Evolutionary conservation across 129 eudicot species (phyloP).

Genomic region (Lonicera japonica): DNA sequence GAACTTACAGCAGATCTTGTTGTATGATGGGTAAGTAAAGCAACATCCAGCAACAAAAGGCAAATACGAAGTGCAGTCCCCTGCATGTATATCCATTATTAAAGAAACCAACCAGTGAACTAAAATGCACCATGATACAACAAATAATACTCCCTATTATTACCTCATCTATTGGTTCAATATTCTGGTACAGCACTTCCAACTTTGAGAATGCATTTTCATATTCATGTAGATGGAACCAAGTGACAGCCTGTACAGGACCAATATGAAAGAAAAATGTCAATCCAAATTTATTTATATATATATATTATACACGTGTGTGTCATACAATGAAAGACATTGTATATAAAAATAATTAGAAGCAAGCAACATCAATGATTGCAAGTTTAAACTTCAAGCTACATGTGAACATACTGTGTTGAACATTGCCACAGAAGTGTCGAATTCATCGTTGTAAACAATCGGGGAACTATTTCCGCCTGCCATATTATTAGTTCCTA

Average conservation of each 20-base stretch:
- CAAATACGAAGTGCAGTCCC: constrained; percentile 75
- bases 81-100: constrained; percentile 32
- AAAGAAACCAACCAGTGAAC: background rate
- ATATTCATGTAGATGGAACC: constrained; percentile 74
- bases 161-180: constrained; percentile 92
- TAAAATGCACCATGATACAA: background rate
- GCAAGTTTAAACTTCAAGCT: no score
- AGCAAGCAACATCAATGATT: background rate
- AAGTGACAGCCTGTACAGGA: constrained; percentile 61
- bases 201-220: constrained; percentile 60
- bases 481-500: constrained; percentile 25
- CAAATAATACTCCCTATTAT: background rate
- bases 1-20: constrained; percentile 75
- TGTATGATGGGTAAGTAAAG: constrained; percentile 57
- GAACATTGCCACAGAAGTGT: constrained; percentile 54
- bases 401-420: constrained; percentile 55
- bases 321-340: background rate
- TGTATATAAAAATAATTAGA: background rate
- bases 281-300: background rate
- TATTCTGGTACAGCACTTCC: constrained; percentile 70
- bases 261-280: constrained; percentile 5
- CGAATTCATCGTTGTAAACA: constrained; percentile 55
- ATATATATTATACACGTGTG: background rate
- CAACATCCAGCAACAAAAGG: constrained; percentile 80
- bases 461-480: constrained; percentile 26